phyloP scores from a whole-genome alignment of 2,329 filamentous ascomycete genomes.

The Hypoxylon sp. region DNA sequence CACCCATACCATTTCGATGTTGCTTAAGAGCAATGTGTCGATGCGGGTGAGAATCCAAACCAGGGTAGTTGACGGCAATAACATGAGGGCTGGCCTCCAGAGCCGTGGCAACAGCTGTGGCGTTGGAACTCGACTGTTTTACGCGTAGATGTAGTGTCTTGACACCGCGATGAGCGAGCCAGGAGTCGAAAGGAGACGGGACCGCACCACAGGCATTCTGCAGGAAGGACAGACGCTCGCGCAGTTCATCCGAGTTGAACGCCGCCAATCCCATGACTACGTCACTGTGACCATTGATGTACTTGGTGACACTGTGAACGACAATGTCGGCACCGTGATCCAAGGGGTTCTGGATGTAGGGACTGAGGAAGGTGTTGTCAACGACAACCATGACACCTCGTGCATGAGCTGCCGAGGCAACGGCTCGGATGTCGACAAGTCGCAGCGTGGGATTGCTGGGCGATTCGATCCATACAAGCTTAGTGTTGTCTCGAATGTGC shows the following conservation, averaged over 20 bases:
- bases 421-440: slow-evolving; percentile 91
- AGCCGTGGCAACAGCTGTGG: slow-evolving; percentile 79
- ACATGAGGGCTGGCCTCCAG: slow-evolving; percentile 87
- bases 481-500: slow-evolving; percentile 90
- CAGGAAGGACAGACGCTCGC: slow-evolving; percentile 85
- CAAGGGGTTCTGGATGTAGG: slow-evolving; percentile 96
- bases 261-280: slow-evolving; percentile 98
- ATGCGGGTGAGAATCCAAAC: slow-evolving; percentile 88
- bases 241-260: slow-evolving; percentile 88
- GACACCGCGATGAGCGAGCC: slow-evolving; percentile 96
- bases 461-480: slow-evolving; percentile 96
- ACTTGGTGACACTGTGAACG: slow-evolving; percentile 97
- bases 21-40: slow-evolving; percentile 88
- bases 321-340: slow-evolving; percentile 97
- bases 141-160: slow-evolving; percentile 97
- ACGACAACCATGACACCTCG: slow-evolving; percentile 97
- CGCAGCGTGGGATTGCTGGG: slow-evolving; percentile 95
- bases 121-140: slow-evolving; percentile 86
- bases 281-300: slow-evolving; percentile 97
- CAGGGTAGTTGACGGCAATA: slow-evolving; percentile 94
- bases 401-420: slow-evolving; percentile 85
- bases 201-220: slow-evolving; percentile 98
- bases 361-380: slow-evolving; percentile 98
- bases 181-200: slow-evolving; percentile 95
- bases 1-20: slow-evolving; percentile 93